Conservation (phyloP, 805 yeast genomes). For the Wickerhamiella galacta region DNA sequence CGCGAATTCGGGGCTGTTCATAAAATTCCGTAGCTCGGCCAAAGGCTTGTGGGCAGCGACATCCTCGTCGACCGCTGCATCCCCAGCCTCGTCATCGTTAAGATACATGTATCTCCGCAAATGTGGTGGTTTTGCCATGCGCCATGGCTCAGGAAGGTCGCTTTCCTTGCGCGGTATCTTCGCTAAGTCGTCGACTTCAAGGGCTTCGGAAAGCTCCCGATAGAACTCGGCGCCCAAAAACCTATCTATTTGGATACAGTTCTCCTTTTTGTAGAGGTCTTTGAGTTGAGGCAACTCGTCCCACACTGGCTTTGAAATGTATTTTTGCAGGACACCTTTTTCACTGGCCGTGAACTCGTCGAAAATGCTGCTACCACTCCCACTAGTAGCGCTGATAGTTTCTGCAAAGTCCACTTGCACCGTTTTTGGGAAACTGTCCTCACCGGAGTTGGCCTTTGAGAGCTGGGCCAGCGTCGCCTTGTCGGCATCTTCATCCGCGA, state of each 20-base stretch:
- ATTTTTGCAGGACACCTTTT: no score
- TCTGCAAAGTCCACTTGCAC: no score
- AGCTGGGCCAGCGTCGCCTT: conserved; percentile 56
- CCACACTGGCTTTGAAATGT: no score
- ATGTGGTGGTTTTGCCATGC: conserved; percentile 83
- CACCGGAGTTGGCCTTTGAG: conserved; percentile 50
- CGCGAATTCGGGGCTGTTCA: conserved; percentile 44
- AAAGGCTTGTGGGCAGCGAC: conserved; percentile 22
- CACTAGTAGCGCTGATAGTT: no score
- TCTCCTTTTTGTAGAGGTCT: no score
- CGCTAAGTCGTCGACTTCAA: conserved; percentile 36
- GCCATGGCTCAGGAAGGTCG: conserved; percentile 46
- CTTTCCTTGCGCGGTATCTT: conserved; percentile 7
- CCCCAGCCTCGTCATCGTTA: conserved; percentile 27
- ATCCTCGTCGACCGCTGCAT: conserved; percentile 5
- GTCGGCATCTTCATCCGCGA: conserved; percentile 62
- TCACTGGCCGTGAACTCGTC: no score
- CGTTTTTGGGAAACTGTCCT: conserved; percentile 56
- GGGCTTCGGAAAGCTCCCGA: conserved; percentile 26
- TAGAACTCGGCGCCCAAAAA: conserved; percentile 47
- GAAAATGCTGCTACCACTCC: no score
- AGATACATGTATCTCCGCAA: conserved; percentile 75
- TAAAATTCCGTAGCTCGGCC: conserved; percentile 37
- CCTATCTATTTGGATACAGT: conserved; percentile 45
- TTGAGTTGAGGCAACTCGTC: no score